Evolutionary conservation across 2,329 filamentous ascomycete genomes (phyloP).

Genomic region (Monosporascus sp.): DNA sequence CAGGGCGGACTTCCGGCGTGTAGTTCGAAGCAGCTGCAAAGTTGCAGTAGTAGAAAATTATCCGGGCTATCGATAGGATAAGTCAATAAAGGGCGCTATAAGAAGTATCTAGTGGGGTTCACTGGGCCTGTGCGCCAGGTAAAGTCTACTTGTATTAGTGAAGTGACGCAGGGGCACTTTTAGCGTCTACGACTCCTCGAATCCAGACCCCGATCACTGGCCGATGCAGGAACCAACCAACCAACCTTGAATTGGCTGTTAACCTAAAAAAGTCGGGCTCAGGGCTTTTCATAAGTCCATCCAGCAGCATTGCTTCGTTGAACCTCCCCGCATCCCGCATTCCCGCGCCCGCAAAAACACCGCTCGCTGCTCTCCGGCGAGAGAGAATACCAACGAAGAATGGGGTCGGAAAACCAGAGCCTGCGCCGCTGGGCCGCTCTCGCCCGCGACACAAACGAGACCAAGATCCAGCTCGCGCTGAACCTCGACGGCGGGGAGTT

Average conservation of each 20-base stretch:
- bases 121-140: neutral
- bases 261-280: neutral
- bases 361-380: too few relatives aligned
- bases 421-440: slow-evolving; percentile 65
- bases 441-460: slow-evolving; percentile 93
- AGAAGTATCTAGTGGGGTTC: neutral
- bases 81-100: neutral
- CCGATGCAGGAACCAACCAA: neutral
- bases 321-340: neutral
- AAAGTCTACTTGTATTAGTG: neutral
- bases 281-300: neutral
- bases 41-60: neutral
- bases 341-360: too few relatives aligned
- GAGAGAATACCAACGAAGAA: slow-evolving; percentile 6
- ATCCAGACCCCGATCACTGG: neutral
- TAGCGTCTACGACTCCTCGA: neutral
- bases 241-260: neutral
- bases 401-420: slow-evolving; percentile 21
- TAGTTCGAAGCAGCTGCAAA: neutral
- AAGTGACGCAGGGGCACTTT: neutral
- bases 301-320: neutral
- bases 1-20: too few relatives aligned
- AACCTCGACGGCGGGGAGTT: slow-evolving; percentile 88
- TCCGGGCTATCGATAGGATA: slow-evolving; percentile 3
- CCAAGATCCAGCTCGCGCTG: slow-evolving; percentile 87